phyloP scores from a whole-genome alignment of 257 asterid species.

The Primulina eburnea region DNA sequence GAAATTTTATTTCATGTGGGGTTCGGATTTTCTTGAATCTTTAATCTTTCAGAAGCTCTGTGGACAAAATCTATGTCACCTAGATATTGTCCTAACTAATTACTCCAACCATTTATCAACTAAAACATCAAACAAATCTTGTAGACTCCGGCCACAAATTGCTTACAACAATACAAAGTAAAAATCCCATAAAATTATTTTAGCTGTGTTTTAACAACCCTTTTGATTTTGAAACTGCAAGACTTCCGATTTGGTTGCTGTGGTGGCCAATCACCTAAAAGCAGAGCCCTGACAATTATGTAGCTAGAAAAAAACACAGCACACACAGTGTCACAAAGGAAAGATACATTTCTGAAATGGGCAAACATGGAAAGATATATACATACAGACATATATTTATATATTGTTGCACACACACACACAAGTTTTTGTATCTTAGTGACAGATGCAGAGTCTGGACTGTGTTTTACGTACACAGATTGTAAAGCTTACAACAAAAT shows the following conservation, averaged over 20 bases:
- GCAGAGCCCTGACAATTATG: background rate
- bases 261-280: conserved; percentile 5
- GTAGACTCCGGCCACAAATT: too few relatives aligned
- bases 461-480: background rate
- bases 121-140: too few relatives aligned
- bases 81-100: background rate
- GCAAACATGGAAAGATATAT: too few relatives aligned
- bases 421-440: background rate
- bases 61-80: background rate
- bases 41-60: background rate
- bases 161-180: too few relatives aligned
- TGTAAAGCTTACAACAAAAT: background rate
- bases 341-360: too few relatives aligned
- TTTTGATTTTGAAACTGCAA: conserved; percentile 6
- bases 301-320: background rate
- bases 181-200: too few relatives aligned
- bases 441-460: background rate
- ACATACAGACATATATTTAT: too few relatives aligned
- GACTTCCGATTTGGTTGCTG: conserved; percentile 1
- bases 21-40: background rate
- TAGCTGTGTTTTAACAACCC: background rate
- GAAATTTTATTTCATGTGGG: background rate
- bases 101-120: background rate
- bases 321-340: background rate
- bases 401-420: background rate